Base-by-base conservation (phyloP, 371 early-diverging fungal species). In the Mucor saturninus region DNA sequence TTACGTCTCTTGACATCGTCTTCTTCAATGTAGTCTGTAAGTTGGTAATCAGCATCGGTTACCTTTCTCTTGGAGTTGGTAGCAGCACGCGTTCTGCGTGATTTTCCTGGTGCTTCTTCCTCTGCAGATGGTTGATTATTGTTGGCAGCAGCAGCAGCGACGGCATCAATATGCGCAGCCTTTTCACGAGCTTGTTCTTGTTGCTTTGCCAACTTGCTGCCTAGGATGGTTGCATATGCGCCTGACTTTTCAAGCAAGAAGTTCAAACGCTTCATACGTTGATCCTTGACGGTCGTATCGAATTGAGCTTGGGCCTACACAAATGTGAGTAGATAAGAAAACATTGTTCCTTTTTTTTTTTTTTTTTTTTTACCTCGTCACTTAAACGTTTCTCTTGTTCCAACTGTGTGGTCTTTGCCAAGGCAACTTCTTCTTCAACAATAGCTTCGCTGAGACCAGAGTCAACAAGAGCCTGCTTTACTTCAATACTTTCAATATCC, bases 231-330 rank as follows among this genome's bases (percentile, higher is more conserved):
- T 29, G 92, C 89, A 72, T 94, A 95, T 5, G 93, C 85, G 4
- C 93, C 84, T 0, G 95, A 93, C 57, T 88, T 89, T 65, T 92
- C 90, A 14, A 95, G 74, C 63, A 95, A 81, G 67, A 92, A 92
- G 67, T 90, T 81, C 14, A 94, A 72, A 40, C 93, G 88, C 62
- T 91, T 88, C 67, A 89, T 79, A 32, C 92, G 84, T 69, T 92
- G 88, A 50, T 83, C 77, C 42, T 89, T 86, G 49, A 88, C 85
- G 9, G 83, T 76, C 0, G 72, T 75, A 56, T 83, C 82, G 57
- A 82, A 86, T 67, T 85, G 85, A 13, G 73, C 70, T 55, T 85
- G 76, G 38, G 86, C 86, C 89, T 89, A 42, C 61, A 54, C 43
- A 45, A 40, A 57, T 31, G 43, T 30, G 21, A 21, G 2, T n/a